Base-by-base conservation (phyloP, 2,329 filamentous ascomycete genomes). In the Gremmenia infestans region DNA sequence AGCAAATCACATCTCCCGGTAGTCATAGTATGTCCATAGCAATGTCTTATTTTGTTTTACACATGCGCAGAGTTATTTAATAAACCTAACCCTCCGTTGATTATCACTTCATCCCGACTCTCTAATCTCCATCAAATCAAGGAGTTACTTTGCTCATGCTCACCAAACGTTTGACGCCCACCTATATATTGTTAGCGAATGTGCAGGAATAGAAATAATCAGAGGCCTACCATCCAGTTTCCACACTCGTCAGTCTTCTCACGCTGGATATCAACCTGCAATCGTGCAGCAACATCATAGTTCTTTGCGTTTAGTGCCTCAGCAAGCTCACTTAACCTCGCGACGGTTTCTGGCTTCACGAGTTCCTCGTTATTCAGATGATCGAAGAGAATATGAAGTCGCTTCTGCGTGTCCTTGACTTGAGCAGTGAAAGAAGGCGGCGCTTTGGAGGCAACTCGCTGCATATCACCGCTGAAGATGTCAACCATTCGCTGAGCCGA, bases 361-460 rank as follows among this genome's bases (percentile, higher is more conserved):
- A 97, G 78, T 68, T 97, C 92, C 68, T 92, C 88, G 63, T 97
- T 97, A 79, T 97, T 99, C 48, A 99, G 79, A 72, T 97, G 91
- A 69, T 99, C 93, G 71, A 97, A 97, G n/a, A 99, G 78, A 50
- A 97, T 86, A 66, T 89, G 89, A 57, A 99, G 80, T 28, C 94
- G 86, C 75, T 96, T 96, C 71, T 96, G 90, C 2, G 92, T 94
- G 70, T 97, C 94, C 66, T 91, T 89, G 19, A 99, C 91, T 71
- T 97, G 92, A 14, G 86, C 81, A 60, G 89, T 87, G 75, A 94
- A 97, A 15, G 87, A 86, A n/a, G 87, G 78, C 17, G 94, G 94
- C 0, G 94, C 94, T 64, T 90, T 88, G 35, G 85, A 76, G 57
- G 92, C 92, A 54, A 99, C 89, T 36, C 91, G 88, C 66, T 93